Evolutionary conservation across 176 grass and related monocot species (phyloP).

Genomic region (Themeda triandra): DNA sequence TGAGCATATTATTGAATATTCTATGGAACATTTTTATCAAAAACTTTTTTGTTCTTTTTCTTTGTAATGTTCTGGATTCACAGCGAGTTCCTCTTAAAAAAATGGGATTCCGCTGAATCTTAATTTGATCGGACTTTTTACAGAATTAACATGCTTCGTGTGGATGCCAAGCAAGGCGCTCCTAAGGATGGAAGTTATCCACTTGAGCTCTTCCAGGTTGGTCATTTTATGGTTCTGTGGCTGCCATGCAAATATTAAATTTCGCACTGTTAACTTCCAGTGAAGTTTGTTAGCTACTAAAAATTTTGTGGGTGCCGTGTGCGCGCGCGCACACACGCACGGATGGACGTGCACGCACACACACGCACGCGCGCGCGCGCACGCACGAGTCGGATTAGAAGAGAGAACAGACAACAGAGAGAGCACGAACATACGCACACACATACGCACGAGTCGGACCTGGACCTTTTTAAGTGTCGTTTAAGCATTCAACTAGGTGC

Average conservation of each 20-base stretch:
- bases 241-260: neutral
- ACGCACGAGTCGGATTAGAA: too few species aligned
- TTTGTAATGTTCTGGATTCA: neutral
- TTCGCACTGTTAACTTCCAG: neutral
- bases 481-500: too few species aligned
- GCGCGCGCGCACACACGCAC: too few species aligned
- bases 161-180: slow-evolving; percentile 94
- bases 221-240: slow-evolving; percentile 1
- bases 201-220: slow-evolving; percentile 95
- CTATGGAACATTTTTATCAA: neutral
- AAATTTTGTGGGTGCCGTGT: neutral
- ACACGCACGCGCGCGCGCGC: too few species aligned
- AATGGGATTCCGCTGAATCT: slow-evolving; percentile 11
- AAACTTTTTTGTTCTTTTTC: neutral
- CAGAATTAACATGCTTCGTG: slow-evolving; percentile 92
- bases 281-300: neutral
- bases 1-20: neutral
- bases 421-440: too few species aligned
- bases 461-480: too few species aligned
- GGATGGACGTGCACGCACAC: too few species aligned
- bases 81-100: neutral
- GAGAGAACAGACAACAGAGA: too few species aligned
- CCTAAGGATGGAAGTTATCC: slow-evolving; percentile 95
- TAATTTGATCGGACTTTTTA: slow-evolving; percentile 27
- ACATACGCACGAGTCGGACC: too few species aligned